Base-by-base conservation (phyloP, 2,329 filamentous ascomycete species). In the Trematosphaeria pertusa region DNA sequence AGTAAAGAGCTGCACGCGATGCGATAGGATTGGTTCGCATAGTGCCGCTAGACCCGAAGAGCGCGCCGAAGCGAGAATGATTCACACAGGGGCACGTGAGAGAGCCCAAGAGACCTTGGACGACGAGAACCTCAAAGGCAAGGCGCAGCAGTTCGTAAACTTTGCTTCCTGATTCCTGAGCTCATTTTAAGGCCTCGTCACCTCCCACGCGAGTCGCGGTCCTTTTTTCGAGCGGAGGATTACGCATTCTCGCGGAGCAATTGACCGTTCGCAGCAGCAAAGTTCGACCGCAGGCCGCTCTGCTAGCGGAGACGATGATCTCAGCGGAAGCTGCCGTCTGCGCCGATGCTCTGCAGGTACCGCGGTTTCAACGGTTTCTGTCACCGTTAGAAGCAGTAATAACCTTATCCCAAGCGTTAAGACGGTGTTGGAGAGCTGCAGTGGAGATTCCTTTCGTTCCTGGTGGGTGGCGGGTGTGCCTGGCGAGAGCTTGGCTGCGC, bases 51-150 rank as follows among this genome's bases (percentile, higher is more conserved):
- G 33, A 12, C 26, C 18, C 18, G 20, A 40, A 40, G 20, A 18
- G 33, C 22, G 17, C n/a, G 11, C 30, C 11, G 32, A 51, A 46
- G 48, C 46, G 46, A 52, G 37, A 21, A 43, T 44, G 43, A 52
- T 54, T 37, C 38, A 26, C 54, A 5, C 48, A 30, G 22, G 43
- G 43, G 42, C 14, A 36, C n/a, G 9, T 7, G 5, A 19, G 31
- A 5, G 12, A 15, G 39, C 31, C 15, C 26, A 12, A n/a, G 17
- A 30, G 14, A 30, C 35, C 34, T 21, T n/a, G n/a, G 17, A 24
- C 22, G 17, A 17, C 32, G 24, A 46, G 12, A 21, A 21, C 30
- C 24, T 15, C 36, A 10, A 15, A 17, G 36, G 24, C 24, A 8
- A 12, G 24, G 10, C 10, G 14, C 11, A 43, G 21, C 14, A 43